Evolutionary conservation across 495 filamentous ascomycete species (phyloP).

Genomic region (Podospora comata): DNA sequence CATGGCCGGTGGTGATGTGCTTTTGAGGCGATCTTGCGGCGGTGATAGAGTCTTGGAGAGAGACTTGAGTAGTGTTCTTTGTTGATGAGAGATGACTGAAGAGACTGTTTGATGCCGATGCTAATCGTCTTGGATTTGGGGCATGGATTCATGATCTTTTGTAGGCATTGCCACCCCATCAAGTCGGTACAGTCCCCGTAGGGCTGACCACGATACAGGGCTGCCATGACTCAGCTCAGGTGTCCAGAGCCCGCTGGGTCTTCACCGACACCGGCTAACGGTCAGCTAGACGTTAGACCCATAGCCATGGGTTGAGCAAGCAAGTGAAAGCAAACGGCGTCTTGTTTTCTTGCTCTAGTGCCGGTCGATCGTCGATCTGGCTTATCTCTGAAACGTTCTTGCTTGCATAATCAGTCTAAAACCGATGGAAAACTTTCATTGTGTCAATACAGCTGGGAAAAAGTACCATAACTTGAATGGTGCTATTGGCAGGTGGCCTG

Average conservation of each 20-base stretch:
- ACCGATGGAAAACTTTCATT: not conserved
- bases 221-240: not conserved
- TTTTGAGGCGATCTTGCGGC: not conserved
- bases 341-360: not conserved
- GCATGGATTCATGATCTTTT: not conserved
- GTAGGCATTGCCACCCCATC: not conserved
- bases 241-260: not conserved
- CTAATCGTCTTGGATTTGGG: not conserved
- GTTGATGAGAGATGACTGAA: not conserved
- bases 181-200: not conserved
- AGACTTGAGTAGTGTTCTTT: not conserved
- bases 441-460: not conserved
- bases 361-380: not conserved
- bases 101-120: not conserved
- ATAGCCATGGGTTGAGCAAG: not conserved
- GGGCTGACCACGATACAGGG: not conserved
- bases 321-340: not conserved
- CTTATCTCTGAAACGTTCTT: not conserved
- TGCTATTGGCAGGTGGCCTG: too few relatives aligned
- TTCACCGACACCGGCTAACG: not conserved
- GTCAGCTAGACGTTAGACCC: not conserved
- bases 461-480: not conserved
- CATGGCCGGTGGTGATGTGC: not conserved
- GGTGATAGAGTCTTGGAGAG: not conserved
- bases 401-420: not conserved